Conservation (phyloP, 805 yeast species). For the Saccharomycopsis microspora region DNA sequence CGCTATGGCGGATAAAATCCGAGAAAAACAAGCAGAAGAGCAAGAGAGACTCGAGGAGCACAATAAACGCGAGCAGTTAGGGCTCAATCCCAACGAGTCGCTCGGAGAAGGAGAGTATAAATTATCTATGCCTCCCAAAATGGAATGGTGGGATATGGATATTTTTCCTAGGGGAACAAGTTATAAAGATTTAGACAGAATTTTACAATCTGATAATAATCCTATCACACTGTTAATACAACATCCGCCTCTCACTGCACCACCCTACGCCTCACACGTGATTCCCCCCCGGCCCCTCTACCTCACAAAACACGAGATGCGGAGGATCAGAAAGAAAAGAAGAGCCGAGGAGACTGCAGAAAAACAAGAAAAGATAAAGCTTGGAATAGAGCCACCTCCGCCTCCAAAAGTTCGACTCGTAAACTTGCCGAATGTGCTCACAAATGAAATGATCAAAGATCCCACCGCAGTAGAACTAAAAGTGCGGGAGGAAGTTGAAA, state of each 20-base stretch:
- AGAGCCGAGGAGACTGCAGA: constrained; percentile 55
- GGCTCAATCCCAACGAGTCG: constrained; percentile 37
- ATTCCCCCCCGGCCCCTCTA: constrained; percentile 35
- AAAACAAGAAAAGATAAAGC: constrained; percentile 61
- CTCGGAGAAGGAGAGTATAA: constrained; percentile 47
- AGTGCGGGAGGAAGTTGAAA: constrained; percentile 59
- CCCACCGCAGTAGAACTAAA: constrained; percentile 77
- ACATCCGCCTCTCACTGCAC: constrained; percentile 62
- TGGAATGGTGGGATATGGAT: constrained; percentile 88
- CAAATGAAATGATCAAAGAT: constrained; percentile 76
- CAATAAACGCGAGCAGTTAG: constrained; percentile 25
- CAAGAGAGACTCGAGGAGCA: constrained; percentile 24
- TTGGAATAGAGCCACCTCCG: constrained; percentile 82
- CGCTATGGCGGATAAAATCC: constrained; percentile 27
- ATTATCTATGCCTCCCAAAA: constrained; percentile 39
- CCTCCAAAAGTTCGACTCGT: constrained; percentile 78
- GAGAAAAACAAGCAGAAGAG: constrained; percentile 29
- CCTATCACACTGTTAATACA: constrained; percentile 66
- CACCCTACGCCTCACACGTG: constrained; percentile 43
- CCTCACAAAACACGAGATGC: constrained; percentile 68
- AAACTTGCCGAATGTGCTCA: constrained; percentile 76
- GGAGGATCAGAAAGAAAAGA: constrained; percentile 58
- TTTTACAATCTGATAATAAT: constrained; percentile 26
- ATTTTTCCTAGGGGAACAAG: constrained; percentile 29
- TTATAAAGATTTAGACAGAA: constrained; percentile 27